A percentile compares a stretch with the other conserved stretches of the same genome.
Conservation (phyloP, 2,329 filamentous ascomycete genomes). For the Botrytis porri region DNA sequence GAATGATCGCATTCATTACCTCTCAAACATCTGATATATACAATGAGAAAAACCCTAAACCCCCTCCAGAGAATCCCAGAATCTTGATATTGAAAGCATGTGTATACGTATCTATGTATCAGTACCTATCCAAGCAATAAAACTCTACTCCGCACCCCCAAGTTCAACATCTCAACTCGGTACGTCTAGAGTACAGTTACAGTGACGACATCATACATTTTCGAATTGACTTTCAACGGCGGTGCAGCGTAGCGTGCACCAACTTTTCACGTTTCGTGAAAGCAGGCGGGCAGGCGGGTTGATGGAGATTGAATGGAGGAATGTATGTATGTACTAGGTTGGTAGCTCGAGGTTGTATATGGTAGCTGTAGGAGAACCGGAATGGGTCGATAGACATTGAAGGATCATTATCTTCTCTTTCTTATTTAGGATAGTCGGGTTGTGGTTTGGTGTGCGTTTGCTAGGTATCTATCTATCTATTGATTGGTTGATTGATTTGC, state of each 20-base stretch:
- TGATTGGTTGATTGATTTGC: background rate
- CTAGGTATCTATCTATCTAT: background rate
- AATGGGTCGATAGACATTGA: background rate
- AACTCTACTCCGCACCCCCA: background rate
- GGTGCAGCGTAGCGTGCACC: background rate
- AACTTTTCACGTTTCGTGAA: background rate
- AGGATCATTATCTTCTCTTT: background rate
- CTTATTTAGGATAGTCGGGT: background rate
- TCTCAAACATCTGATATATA: background rate
- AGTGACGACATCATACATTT: slow-evolving; percentile 6
- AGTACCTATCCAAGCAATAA: background rate
- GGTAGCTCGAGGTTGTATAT: too few species aligned
- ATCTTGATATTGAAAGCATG: background rate
- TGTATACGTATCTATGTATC: too few species aligned
- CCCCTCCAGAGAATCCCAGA: background rate
- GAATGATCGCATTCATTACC: background rate
- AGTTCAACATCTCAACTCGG: background rate
- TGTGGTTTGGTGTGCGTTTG: background rate
- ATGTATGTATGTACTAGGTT: background rate
- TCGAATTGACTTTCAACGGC: background rate
- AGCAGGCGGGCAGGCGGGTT: too few species aligned
- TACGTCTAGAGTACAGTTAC: too few species aligned
- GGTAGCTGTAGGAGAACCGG: background rate
- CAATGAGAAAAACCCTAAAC: background rate
- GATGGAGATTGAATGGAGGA: too few species aligned